Base-by-base conservation (phyloP, 1,139 yeast species). In the Protomyces pachydermus region DNA sequence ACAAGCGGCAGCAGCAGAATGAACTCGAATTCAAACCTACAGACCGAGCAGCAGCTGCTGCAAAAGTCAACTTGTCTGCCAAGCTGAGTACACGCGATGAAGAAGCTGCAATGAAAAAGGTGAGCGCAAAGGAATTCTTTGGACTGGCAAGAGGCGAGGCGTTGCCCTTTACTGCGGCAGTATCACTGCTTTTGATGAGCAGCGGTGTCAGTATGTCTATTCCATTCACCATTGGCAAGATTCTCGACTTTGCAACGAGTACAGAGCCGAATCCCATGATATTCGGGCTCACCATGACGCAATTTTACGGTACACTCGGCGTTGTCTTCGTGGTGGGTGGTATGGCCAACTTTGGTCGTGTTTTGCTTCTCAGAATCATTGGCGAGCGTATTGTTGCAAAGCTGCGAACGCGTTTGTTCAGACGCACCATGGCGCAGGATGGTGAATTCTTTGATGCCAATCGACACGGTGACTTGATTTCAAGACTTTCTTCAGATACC, bases 371-470 rank as follows among this genome's bases (percentile, higher is more conserved):
- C 69, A 80, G 96, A 69, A 79, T 86, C 1, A 83, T 87, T 23
- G 97, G 97, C 66, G 98, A 93, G 74, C 82, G 88, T 67, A 77
- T 93, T 45, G 96, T 91, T 4, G 89, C 96, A 4, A 79, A 96
- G 66, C 77, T 93, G 64, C 80, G 98, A 69, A 81, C 95, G 1
- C 80, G 84, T 60, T 82, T 91, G 52, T 89, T 90, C 76, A 84
- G 84, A 74, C 85, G 84, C 68, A 86, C 93, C 3, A 78, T 91
- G 68, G 82, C 86, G 32, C 97, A 91, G 72, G 98, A 93, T 74
- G 88, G 95, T 65, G 93, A 88, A 73, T 93, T 93, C 73, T 93
- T 88, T 72, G 98, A 93, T 72, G 85, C 88, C 20, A 91, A 95
- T 67, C 86, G 93, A 72, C 95, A 91, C 1, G 98, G 98, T 52